Base-by-base conservation (phyloP, 805 yeast species). In the Zygoascus flipseniorum region DNA sequence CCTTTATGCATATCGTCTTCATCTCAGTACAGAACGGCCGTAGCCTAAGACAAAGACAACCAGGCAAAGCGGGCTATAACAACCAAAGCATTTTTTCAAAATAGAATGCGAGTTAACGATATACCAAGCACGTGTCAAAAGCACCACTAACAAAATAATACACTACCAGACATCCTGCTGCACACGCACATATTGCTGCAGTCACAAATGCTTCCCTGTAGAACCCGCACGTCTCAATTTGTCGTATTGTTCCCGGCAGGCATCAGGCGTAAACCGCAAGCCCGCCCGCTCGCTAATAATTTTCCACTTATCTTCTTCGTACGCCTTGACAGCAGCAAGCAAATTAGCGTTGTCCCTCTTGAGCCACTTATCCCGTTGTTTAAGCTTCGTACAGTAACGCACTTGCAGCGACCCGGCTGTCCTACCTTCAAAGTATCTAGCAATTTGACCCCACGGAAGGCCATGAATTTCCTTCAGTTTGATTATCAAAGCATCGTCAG, bases 331-430 rank as follows among this genome's bases (percentile, higher is more conserved):
- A 10, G 61, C 60, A 31, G 50, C 48, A 14, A 54, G 52, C 47
- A 61, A 49, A 5, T 46, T 52, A 14, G 50, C 47, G 13, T 56
- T 32, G 50, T 62, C 63, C 32, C 54, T 52, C 8, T 52, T 56
- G 13, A 54, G 47, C 65, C 65, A 61, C 18, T 46, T 50, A 11
- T 47, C 32, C 23, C 58, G 57, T 8, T 54, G 32, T 47, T 62
- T 62, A 13, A 65, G 62, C 42, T 56, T 55, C 20, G 65, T 61
- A 47, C 62, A 58, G 54, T 65, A 65, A 26, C 67, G 62, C 23
- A 86, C 86, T 69, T 86, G 93, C 56, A 92, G 83, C 0, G 92
- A 89, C 60, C 86, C 87, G 19, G 92, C 86, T 1, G 93, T 85
- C 62, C 95, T 72, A 63, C 83, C 83, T 31, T 79, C 75, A 65